Conservation (phyloP, 257 asterid species). For the Leonotis leonurus region DNA sequence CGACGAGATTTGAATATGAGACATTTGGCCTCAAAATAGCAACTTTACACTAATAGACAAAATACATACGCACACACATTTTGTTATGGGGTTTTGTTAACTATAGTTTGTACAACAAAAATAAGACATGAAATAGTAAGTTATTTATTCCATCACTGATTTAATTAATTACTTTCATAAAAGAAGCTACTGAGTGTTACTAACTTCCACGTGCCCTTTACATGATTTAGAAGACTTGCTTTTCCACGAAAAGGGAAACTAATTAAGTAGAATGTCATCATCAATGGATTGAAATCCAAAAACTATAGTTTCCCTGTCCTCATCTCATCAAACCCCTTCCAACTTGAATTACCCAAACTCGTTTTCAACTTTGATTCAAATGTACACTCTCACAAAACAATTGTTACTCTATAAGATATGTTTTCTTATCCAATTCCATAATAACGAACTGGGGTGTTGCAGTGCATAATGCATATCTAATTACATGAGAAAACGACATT, state of each 20-base stretch:
- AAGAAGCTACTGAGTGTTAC: slow-evolving; percentile 5
- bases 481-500: too few relatives aligned
- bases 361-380: too few relatives aligned
- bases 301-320: not conserved
- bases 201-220: slow-evolving; percentile 13
- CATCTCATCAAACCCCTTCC: not conserved
- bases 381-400: too few relatives aligned
- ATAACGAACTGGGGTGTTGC: too few relatives aligned
- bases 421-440: too few relatives aligned
- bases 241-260: not conserved
- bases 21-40: slow-evolving; percentile 11
- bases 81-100: too few relatives aligned
- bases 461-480: too few relatives aligned
- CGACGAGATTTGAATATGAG: slow-evolving; percentile 7
- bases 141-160: slow-evolving; percentile 21
- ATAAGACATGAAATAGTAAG: slow-evolving; percentile 21
- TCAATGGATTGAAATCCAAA: not conserved
- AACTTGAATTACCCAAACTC: not conserved
- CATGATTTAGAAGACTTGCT: not conserved
- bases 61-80: too few relatives aligned
- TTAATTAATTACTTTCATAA: slow-evolving; percentile 28
- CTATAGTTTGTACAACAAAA: not conserved
- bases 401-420: too few relatives aligned
- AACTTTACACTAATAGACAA: too few relatives aligned
- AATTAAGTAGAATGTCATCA: not conserved